These are phyloP conservation scores for Metarhizium album DNA, from an alignment of 2,329 filamentous ascomycete species.

Conservation along the genomic window DNA sequence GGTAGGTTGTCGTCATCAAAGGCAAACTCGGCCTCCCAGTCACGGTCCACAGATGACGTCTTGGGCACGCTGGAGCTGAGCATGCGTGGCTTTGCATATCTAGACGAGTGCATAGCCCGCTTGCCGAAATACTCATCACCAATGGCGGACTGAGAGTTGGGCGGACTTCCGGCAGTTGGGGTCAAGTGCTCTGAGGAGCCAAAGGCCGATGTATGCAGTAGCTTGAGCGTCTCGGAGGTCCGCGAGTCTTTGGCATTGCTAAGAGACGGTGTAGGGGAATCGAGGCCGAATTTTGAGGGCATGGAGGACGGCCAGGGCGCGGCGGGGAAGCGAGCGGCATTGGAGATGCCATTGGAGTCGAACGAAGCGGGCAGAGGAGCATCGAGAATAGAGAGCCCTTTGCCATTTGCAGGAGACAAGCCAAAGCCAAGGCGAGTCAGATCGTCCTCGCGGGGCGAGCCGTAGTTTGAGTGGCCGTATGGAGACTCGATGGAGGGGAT, in stretches of 20 bases:
- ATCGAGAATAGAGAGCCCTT: conserved; percentile 78
- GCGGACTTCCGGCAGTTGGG: conserved; percentile 34
- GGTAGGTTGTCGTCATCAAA: conserved; percentile 57
- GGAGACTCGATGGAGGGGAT: conserved; percentile 50
- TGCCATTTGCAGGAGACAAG: conserved; percentile 63
- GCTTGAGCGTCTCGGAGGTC: conserved; percentile 53
- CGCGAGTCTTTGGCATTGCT: conserved; percentile 48
- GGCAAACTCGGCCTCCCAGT: conserved; percentile 59
- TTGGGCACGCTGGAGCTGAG: conserved; percentile 59
- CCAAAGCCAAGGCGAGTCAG: conserved; percentile 53
- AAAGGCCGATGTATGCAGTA: conserved; percentile 56
- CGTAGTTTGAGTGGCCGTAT: conserved; percentile 55
- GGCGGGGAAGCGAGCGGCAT: conserved; percentile 66
- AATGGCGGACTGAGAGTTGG: conserved; percentile 40
- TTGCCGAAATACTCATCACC: conserved; percentile 56
- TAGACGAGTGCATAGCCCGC: conserved; percentile 59
- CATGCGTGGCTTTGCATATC: conserved; percentile 56
- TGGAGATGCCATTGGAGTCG: conserved; percentile 89
- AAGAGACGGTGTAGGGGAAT: conserved; percentile 70
- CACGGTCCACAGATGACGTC: conserved; percentile 50
- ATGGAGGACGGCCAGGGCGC: conserved; percentile 88
- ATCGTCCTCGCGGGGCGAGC: conserved; percentile 68
- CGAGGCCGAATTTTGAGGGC: conserved; percentile 81
- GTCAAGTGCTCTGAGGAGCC: conserved; percentile 54
- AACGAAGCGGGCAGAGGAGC: conserved; percentile 89